Evolutionary conservation across 2,329 filamentous ascomycete species (phyloP), one percentile per base, ranked within the genome.

Genomic region (Aspergillus awamori): DNA sequence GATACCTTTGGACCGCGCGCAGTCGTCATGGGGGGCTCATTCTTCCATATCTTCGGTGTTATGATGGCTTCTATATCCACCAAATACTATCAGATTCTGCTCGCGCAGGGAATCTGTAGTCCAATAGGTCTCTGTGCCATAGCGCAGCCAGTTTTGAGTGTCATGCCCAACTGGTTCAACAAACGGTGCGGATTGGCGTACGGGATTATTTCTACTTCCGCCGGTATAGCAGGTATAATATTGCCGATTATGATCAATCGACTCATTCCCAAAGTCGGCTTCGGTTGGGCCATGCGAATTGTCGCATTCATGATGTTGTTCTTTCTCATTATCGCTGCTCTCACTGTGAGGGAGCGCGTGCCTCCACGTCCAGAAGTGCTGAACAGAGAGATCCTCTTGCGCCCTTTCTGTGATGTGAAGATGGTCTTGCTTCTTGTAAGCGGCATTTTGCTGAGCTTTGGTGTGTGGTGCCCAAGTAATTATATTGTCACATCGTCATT

Each of bases 1-100:
- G 89, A 91, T 67, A 84, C 79, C 59, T 84, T 86, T 59, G 89
- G 89, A 0, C 86, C 88, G 0, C 81, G 83, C 28, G 81, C 77
- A 48, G 58, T 90, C 1, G 70, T 86, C 1, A 45, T 84, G 0
- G 69, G 76, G 30, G 84, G 84, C 20, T 80, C 80, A 3, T 76
- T 86, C 57, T 68, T 86, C 58, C 83, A 86, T 61, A 81, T 86
- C 57, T 84, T 86, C 58, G 83, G 84, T 3, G 73, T 86, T 24
- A 86, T 86, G 83, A 86, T 86, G 84, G 76, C 82, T 2, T 83
- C 80, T 20, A 73, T 86, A 5, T 82, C 81, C 17, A 79, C 69
- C 0, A 73, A 84, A 61, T 84, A 84, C 70, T 84, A 82, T 62
- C 82, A 84, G 58, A 79, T 84, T 63, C 74, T 85, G 38, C 79